These are phyloP conservation scores for Malus hybrid DNA, from an alignment of 331 rosid genomes.

Conservation along the genomic window DNA sequence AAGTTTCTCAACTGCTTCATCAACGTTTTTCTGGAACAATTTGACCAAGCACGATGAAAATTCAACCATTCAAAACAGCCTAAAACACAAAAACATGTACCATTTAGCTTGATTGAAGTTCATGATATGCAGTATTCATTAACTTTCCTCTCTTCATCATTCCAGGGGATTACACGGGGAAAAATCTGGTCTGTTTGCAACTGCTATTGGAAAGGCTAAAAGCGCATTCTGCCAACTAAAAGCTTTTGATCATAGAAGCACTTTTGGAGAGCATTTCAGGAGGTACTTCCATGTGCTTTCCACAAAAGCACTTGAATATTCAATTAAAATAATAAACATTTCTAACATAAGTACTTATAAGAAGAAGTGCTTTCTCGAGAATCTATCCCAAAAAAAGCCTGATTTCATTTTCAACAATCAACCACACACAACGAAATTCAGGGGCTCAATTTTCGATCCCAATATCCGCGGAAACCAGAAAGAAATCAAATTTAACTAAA, in stretches of 20 bases:
- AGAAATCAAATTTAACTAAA: not conserved
- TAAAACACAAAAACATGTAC: not conserved
- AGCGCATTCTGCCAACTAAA: not conserved
- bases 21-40: slow-evolving; percentile 73
- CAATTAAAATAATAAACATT: not conserved
- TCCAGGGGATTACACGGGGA: not conserved
- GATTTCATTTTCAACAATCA: not conserved
- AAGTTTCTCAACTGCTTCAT: slow-evolving; percentile 67
- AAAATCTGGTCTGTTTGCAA: not conserved
- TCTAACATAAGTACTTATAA: too few species aligned
- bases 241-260: not conserved
- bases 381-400: not conserved
- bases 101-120: not conserved
- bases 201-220: too few species aligned
- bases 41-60: not conserved
- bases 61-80: not conserved
- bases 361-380: too few species aligned
- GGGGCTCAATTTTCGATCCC: not conserved
- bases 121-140: not conserved
- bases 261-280: not conserved
- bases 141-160: not conserved
- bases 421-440: not conserved
- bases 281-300: accelerated
- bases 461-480: not conserved
- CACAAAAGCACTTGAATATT: too few species aligned